phyloP scores from a whole-genome alignment of 2,329 filamentous ascomycete species.

The Aspergillus sp. region DNA sequence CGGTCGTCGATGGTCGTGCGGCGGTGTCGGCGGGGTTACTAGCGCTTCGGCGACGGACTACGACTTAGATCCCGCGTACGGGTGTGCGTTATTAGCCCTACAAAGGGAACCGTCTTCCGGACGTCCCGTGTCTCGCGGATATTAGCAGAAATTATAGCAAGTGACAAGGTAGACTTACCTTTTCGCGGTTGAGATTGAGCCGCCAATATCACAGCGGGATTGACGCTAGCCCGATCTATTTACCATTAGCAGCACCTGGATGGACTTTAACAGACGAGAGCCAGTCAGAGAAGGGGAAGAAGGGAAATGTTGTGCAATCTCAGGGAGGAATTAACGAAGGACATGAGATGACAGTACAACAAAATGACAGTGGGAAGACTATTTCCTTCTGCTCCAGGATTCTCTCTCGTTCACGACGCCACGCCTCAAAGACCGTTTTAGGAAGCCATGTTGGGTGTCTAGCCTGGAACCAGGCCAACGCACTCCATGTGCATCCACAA shows the following conservation, averaged over 20 bases:
- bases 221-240: slow-evolving; percentile 23
- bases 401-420: slow-evolving; percentile 7
- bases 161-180: slow-evolving; percentile 16
- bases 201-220: slow-evolving; percentile 27
- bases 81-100: slow-evolving; percentile 24
- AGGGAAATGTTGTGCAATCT: not conserved
- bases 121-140: slow-evolving; percentile 13
- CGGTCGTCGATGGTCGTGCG: not conserved
- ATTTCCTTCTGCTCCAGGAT: slow-evolving; percentile 1
- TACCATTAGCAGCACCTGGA: slow-evolving; percentile 25
- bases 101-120: slow-evolving; percentile 18
- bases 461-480: slow-evolving; percentile 7
- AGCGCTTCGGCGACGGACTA: slow-evolving; percentile 16
- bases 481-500: slow-evolving; percentile 14
- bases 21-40: slow-evolving; percentile 10
- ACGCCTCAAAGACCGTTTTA: slow-evolving; percentile 8
- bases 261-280: slow-evolving; percentile 20
- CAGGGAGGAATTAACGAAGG: slow-evolving; percentile 6
- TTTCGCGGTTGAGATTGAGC: slow-evolving; percentile 3
- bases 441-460: slow-evolving; percentile 6
- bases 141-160: not conserved
- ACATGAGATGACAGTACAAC: not conserved
- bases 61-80: slow-evolving; percentile 20
- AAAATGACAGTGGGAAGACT: not conserved
- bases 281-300: slow-evolving; percentile 7